phyloP scores from a whole-genome alignment of 1,139 yeast species.

The Hemisphaericaspora xylofermentans region DNA sequence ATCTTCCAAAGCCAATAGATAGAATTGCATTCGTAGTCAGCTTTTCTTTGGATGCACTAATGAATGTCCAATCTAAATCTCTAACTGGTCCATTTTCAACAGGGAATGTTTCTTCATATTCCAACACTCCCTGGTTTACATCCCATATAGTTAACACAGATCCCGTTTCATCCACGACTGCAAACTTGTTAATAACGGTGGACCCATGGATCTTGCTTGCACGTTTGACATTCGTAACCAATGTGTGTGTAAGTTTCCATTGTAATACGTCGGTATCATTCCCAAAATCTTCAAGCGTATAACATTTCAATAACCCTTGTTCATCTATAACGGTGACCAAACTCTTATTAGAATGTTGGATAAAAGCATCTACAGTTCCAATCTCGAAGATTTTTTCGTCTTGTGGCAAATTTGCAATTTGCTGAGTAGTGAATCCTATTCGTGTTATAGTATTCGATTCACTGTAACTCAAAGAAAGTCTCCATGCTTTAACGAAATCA shows the following conservation, averaged over 20 bases:
- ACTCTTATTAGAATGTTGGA: constrained; percentile 39
- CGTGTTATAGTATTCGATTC: constrained; percentile 19
- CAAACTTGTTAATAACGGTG: constrained; percentile 64
- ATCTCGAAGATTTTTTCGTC: constrained; percentile 43
- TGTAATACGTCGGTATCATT: constrained; percentile 16
- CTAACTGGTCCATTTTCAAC: constrained; percentile 41
- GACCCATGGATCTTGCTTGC: constrained; percentile 68
- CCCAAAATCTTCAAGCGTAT: constrained; percentile 19
- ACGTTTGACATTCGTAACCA: constrained; percentile 56
- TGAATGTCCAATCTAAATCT: constrained; percentile 83
- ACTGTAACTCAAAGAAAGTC: constrained; percentile 16
- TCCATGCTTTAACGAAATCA: constrained; percentile 31
- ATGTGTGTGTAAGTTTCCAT: constrained; percentile 52
- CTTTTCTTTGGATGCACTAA: constrained; percentile 34
- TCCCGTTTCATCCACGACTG: constrained; percentile 59
- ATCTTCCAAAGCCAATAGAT: constrained; percentile 70
- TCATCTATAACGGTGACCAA: constrained; percentile 59
- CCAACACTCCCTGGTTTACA: constrained; percentile 62
- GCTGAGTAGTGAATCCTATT: constrained; percentile 20
- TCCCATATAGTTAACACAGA: constrained; percentile 73
- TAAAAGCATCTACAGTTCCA: constrained; percentile 55
- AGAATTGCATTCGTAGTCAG: constrained; percentile 64
- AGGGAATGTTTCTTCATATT: constrained; percentile 50
- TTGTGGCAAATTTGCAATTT: constrained; percentile 27
- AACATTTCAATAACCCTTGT: constrained; percentile 54